phyloP scores from a whole-genome alignment of 2,329 filamentous ascomycete genomes.

The Geosmithia morbida region DNA sequence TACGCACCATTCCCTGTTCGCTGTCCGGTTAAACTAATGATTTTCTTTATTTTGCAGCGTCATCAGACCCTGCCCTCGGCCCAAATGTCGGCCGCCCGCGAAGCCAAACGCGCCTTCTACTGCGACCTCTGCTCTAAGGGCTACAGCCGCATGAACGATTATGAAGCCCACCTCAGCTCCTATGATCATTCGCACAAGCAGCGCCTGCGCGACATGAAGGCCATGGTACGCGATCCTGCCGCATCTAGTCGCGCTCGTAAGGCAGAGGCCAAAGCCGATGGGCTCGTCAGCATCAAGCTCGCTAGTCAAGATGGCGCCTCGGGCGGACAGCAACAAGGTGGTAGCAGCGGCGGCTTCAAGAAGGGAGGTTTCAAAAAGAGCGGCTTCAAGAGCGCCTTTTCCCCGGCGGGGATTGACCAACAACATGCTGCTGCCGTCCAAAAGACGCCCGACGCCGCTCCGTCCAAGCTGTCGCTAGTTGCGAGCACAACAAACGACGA shows the following conservation, averaged over 20 bases:
- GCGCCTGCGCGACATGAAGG: constrained; percentile 76
- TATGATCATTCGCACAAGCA: constrained; percentile 96
- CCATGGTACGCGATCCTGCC: constrained; percentile 59
- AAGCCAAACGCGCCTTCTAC: constrained; percentile 68
- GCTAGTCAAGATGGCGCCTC: constrained; percentile 13
- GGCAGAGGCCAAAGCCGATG: constrained; percentile 56
- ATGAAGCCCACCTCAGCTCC: constrained; percentile 83
- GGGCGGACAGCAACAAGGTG: constrained; percentile 14
- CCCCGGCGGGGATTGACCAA: constrained; percentile 26
- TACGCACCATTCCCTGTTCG: no score
- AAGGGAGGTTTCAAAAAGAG: constrained; percentile 68
- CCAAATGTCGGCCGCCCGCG: constrained; percentile 51
- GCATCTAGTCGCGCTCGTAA: constrained; percentile 51
- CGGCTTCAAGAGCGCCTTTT: constrained; percentile 68
- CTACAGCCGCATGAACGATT: constrained; percentile 90
- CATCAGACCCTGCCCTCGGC: constrained; percentile 43
- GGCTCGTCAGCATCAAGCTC: constrained; percentile 53
- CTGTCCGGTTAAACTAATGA: constrained; percentile 7
- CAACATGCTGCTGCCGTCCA: constrained; percentile 16
- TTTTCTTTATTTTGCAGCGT: constrained; percentile 25
- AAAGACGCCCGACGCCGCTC: constrained; percentile 18
- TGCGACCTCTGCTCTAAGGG: constrained; percentile 85
- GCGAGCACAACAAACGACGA: constrained; percentile 22
- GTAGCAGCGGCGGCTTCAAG: constrained; percentile 37
- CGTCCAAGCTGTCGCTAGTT: constrained; percentile 7